Evolutionary conservation across 305 asterid species (phyloP), one percentile per base, ranked within the genome.

Genomic region (Solanum hybrid): DNA sequence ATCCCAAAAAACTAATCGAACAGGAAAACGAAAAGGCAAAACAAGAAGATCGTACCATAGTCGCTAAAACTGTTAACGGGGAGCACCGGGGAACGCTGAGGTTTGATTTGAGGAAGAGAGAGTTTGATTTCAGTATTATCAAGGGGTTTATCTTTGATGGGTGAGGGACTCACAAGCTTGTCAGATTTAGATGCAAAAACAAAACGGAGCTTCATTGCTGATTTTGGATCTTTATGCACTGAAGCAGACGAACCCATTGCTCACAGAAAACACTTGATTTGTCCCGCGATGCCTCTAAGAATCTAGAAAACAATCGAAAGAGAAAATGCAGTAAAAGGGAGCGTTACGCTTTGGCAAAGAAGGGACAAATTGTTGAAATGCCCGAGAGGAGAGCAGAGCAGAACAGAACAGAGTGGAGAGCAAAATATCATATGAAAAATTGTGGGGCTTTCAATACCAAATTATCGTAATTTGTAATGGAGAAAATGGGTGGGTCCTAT

Each of bases 241-340:
- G 98, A 96, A 90, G 93, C 95, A 72, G 97, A 94, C 34, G 97
- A 93, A 79, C 98, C 97, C 97, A 96, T 95, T 81, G 86, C 92
- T 80, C 75, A 60, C 22, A 88, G 81, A 7, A 10, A 51, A 69
- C 86, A 32, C 26, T 27, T 72, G 34, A 72, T 72, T 26, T 72
- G 78, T 26, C 17, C 38, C 24, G 10, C 38, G 10, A 73, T 66
- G 75, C n/a, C 66, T 17, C n/a, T 16, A 51, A 87, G 56, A 32
- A 27, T 27, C 10, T 76, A 56, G 56, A 42, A n/a, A 7, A 73
- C n/a, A 73, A 11, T 16, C 24, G 35, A 66, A 34, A 4, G 17
- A 78, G 51, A 73, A 79, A 84, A 40, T 73, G 78, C 22, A 87
- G 86, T 34, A 76, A 22, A 75, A 16, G 82, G 69, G 88, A 87